A percentile compares a stretch with the other conserved stretches of the same genome.
These are phyloP conservation scores for Sextonia rubra DNA, from an alignment of 164 flowering plant genomes.

Conservation along the genomic window DNA sequence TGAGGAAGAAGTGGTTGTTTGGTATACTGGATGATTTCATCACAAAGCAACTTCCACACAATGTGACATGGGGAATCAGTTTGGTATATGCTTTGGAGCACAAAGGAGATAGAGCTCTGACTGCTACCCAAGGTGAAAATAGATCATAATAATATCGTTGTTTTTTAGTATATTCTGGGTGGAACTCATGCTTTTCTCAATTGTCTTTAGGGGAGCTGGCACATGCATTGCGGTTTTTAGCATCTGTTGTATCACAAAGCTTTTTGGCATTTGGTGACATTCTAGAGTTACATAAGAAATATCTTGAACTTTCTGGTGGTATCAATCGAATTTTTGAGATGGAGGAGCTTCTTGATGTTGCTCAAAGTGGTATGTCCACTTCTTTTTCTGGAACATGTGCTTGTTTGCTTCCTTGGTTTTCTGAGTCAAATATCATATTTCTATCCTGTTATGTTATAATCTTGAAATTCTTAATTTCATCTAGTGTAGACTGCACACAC, in stretches of 20 bases:
- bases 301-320: slow-evolving; percentile 87
- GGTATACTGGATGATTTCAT: slow-evolving; percentile 88
- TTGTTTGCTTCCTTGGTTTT: not conserved
- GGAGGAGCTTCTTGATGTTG: slow-evolving; percentile 86
- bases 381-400: not conserved
- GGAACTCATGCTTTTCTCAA: slow-evolving; percentile 5
- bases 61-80: slow-evolving; percentile 99
- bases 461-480: no score
- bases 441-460: no score
- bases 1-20: slow-evolving; percentile 86
- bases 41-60: slow-evolving; percentile 96
- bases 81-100: slow-evolving; percentile 93
- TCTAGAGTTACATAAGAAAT: slow-evolving; percentile 83
- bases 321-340: slow-evolving; percentile 91
- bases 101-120: slow-evolving; percentile 70
- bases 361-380: slow-evolving; percentile 60
- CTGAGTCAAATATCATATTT: no score
- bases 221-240: slow-evolving; percentile 92
- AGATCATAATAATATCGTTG: not conserved
- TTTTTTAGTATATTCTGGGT: not conserved
- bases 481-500: no score
- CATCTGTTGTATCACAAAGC: slow-evolving; percentile 99
- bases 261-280: slow-evolving; percentile 98
- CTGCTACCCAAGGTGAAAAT: slow-evolving; percentile 72
- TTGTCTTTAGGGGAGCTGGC: slow-evolving; percentile 77